Base-by-base conservation (phyloP, 495 filamentous ascomycete species). In the Xylaria venustula region DNA sequence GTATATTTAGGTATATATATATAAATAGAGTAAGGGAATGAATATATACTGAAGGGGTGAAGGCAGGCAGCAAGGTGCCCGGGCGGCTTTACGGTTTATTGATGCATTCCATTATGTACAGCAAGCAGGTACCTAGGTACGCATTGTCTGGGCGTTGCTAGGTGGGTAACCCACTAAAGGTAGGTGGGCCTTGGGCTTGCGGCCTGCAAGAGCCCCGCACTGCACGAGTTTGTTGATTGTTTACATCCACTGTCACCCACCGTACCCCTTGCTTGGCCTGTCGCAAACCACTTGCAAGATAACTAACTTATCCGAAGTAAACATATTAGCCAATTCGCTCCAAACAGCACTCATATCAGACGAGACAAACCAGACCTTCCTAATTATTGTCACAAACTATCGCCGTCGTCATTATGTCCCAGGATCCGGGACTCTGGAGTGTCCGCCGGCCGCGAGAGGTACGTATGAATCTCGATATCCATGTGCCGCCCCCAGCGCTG, bases 381-480 rank as follows among this genome's bases (percentile, higher is more conserved):
- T 15, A 36, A 54, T 46, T 53, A 11, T 36, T 57, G 8, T 25
- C 14, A 46, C 25, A 42, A 22, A 12, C n/a, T n/a, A n/a, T 34
- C 11, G 11, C 37, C 11, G 26, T 28, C 48, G 48, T 17, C 73
- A 81, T 44, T 66, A 91, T 90, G 88, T 88, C 88, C 76, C 88
- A 91, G 77, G 88, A 90, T 64, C 85, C 87, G 65, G 85, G 84
- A 42, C 77, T 88, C 62, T 90, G 89, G 79, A 90, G 87, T 67
- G 87, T 90, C 64, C 87, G 83, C 70, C 82, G 87, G 61, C 84
- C 88, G 54, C 80, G 88, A 78, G 88, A 91, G 77, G 88, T 90
- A 82, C 5, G 30, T 34, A n/a, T 67, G 81, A 62, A 37, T 54
- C 28, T 48, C 30, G 41, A 41, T 46, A 54, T 20, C 30, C 8